These are phyloP conservation scores for Kingdonia uniflora DNA, from an alignment of 164 flowering plant species.

Conservation along the genomic window DNA sequence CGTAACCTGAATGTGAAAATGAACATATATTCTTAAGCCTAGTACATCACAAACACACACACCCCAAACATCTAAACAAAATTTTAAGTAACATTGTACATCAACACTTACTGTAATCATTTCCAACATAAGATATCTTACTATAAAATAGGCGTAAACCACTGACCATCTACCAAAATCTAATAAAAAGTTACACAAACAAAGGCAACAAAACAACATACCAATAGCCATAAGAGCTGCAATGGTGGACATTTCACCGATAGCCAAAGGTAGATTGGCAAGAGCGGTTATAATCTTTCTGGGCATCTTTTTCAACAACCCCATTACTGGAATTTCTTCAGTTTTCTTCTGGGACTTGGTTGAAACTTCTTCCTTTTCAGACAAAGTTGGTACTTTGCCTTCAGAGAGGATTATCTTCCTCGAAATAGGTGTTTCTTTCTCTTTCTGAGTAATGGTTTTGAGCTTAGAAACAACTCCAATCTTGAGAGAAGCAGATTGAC, in stretches of 20 bases:
- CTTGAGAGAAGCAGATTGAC: not conserved
- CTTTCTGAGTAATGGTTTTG: constrained; percentile 5
- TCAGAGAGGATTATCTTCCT: constrained; percentile 45
- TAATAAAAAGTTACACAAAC: too few relatives aligned
- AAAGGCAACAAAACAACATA: constrained; percentile 19
- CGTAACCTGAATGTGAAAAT: too few relatives aligned
- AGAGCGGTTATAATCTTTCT: constrained; percentile 45
- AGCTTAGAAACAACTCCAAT: constrained; percentile 33
- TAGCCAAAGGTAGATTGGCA: constrained; percentile 82
- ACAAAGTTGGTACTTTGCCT: constrained; percentile 31
- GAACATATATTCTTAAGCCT: too few relatives aligned
- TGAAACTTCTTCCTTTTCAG: constrained; percentile 23
- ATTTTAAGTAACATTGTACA: too few relatives aligned
- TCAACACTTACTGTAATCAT: too few relatives aligned
- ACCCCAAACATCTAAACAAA: too few relatives aligned
- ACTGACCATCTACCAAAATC: too few relatives aligned
- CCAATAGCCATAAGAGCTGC: constrained; percentile 91
- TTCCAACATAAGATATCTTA: too few relatives aligned
- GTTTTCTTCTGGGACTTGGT: constrained; percentile 13
- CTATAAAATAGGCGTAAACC: too few relatives aligned
- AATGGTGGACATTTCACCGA: constrained; percentile 74
- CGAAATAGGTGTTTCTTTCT: constrained; percentile 15
- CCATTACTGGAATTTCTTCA: constrained; percentile 6
- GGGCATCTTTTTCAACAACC: constrained; percentile 35
- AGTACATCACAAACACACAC: too few relatives aligned